phyloP scores from a whole-genome alignment of 2,329 filamentous ascomycete species.

The Xylariaceae sp. region DNA sequence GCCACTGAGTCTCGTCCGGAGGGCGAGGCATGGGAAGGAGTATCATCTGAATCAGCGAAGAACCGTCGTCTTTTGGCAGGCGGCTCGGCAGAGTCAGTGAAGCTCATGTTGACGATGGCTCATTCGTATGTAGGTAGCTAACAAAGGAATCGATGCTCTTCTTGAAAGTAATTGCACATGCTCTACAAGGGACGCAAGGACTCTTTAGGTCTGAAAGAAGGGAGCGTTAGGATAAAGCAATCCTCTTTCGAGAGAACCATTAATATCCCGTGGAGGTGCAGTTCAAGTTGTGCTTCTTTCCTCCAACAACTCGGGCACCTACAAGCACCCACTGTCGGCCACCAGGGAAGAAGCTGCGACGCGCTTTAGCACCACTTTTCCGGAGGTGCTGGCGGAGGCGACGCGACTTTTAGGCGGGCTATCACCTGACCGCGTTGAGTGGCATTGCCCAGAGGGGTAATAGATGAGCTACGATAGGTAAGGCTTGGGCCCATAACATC shows the following conservation, averaged over 20 bases:
- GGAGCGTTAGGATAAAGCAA: too few species aligned
- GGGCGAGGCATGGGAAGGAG: conserved; percentile 19
- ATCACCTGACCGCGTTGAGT: conserved; percentile 40
- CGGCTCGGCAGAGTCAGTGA: conserved; percentile 34
- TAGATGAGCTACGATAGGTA: not conserved
- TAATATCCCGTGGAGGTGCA: too few species aligned
- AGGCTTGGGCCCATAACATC: too few species aligned
- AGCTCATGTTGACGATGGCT: conserved; percentile 35
- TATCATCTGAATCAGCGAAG: conserved; percentile 38
- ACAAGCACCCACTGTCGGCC: too few species aligned
- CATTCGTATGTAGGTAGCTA: not conserved
- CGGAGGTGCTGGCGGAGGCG: conserved; percentile 8
- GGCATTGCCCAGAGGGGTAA: conserved; percentile 10
- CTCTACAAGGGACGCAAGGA: not conserved
- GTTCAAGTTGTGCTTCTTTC: too few species aligned
- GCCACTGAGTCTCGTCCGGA: conserved; percentile 21
- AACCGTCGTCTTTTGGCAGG: conserved; percentile 39
- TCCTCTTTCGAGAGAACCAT: too few species aligned
- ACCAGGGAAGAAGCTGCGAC: too few species aligned
- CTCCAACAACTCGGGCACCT: too few species aligned
- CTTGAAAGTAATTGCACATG: not conserved
- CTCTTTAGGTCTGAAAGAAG: too few species aligned
- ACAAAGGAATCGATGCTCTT: conserved; percentile 1
- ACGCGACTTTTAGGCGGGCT: conserved; percentile 29
- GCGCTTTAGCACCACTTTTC: too few species aligned